phyloP scores from a whole-genome alignment of 177 flowering plant genomes.

The Telopea speciosissima region DNA sequence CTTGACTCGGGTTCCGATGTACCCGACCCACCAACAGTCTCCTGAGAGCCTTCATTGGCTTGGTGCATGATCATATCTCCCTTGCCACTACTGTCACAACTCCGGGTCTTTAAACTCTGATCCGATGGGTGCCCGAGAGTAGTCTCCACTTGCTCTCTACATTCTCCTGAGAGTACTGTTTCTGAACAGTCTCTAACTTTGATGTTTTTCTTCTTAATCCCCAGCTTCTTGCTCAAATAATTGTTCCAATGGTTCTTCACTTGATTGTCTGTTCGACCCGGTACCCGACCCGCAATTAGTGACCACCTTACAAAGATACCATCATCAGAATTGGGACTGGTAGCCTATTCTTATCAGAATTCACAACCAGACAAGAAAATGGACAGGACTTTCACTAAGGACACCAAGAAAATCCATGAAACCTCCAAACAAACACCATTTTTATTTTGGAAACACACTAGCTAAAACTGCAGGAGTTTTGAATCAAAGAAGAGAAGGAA shows the following conservation, averaged over 20 bases:
- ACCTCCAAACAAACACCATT: too few species aligned
- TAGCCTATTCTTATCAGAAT: too few species aligned
- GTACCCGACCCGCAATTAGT: conserved; percentile 39
- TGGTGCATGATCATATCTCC: neutral
- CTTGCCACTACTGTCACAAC: neutral
- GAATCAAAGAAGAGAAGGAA: neutral
- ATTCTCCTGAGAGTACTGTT: neutral
- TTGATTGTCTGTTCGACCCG: conserved; percentile 45
- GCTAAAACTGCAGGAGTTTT: neutral
- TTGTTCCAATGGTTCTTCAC: conserved; percentile 43
- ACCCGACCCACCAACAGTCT: too few species aligned
- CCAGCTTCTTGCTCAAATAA: conserved; percentile 38
- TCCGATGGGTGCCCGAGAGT: neutral
- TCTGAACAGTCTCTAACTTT: conserved; percentile 3
- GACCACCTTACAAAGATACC: conserved; percentile 32
- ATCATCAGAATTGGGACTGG: too few species aligned
- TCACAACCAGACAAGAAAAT: too few species aligned
- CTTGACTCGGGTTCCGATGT: neutral
- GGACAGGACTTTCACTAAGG: neutral
- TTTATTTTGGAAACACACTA: neutral
- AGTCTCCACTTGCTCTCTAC: neutral
- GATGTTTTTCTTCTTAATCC: conserved; percentile 11
- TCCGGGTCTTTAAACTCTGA: neutral
- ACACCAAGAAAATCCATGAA: neutral
- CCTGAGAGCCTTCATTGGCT: neutral